Evolutionary conservation across 495 filamentous ascomycete genomes (phyloP).

Genomic region (Lepraria neglecta): DNA sequence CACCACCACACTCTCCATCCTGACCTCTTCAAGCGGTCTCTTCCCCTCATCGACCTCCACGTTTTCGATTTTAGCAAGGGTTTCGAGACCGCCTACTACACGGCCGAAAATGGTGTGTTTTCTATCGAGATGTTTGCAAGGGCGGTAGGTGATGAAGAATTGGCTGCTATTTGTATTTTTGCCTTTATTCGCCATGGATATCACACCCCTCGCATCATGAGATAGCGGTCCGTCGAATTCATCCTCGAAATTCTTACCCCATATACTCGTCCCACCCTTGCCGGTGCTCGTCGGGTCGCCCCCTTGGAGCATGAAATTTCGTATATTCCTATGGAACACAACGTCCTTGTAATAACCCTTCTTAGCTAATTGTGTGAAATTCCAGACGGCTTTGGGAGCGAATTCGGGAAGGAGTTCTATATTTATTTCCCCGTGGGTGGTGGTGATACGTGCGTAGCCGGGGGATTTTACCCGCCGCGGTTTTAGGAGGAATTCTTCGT

Average conservation of each 20-base stretch:
- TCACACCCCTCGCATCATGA: conserved; percentile 69
- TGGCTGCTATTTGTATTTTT: conserved; percentile 94
- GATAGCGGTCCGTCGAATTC: conserved; percentile 84
- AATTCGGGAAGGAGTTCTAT: conserved; percentile 86
- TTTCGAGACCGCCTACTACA: conserved; percentile 71
- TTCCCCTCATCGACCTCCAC: conserved; percentile 59
- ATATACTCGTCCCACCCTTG: conserved; percentile 76
- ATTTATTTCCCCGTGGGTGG: conserved; percentile 74
- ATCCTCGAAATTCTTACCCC: conserved; percentile 87
- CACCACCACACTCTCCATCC: conserved; percentile 75
- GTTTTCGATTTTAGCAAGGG: conserved; percentile 66
- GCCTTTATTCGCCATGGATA: conserved; percentile 97
- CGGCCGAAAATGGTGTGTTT: conserved; percentile 96
- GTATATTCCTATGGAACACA: conserved; percentile 85
- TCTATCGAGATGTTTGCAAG: conserved; percentile 74
- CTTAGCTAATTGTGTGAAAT: conserved; percentile 84
- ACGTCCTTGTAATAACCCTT: conserved; percentile 82
- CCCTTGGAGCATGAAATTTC: conserved; percentile 96
- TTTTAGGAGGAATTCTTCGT: conserved; percentile 94
- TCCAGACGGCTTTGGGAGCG: conserved; percentile 91
- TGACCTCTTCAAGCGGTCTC: conserved; percentile 64
- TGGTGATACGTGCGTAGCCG: conserved; percentile 85
- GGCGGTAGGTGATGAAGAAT: conserved; percentile 89
- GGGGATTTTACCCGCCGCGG: conserved; percentile 79
- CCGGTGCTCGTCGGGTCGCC: conserved; percentile 67